These are phyloP conservation scores for Ramularia endophylla DNA, from an alignment of 2,329 filamentous ascomycete species.

Conservation along the genomic window DNA sequence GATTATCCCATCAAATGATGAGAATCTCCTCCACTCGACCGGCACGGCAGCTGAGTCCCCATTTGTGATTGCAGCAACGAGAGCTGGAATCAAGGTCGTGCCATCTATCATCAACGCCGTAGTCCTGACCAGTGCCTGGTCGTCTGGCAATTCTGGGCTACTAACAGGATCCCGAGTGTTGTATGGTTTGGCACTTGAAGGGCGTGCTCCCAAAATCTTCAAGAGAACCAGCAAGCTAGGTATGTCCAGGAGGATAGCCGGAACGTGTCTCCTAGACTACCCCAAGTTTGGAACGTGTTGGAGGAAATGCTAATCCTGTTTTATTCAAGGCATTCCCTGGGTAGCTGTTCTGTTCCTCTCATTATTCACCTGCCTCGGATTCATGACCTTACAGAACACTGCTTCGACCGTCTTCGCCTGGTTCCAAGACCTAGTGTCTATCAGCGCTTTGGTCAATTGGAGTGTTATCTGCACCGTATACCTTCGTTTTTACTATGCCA, in stretches of 20 bases:
- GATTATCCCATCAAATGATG: slow-evolving; percentile 25
- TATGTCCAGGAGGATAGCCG: no score
- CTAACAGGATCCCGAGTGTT: slow-evolving; percentile 49
- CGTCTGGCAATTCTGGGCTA: slow-evolving; percentile 49
- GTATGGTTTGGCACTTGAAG: slow-evolving; percentile 53
- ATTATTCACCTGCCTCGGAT: slow-evolving; percentile 11
- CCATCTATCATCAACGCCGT: slow-evolving; percentile 62
- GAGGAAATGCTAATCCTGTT: no score
- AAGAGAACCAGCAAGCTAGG: slow-evolving; percentile 40
- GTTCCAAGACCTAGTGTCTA: slow-evolving; percentile 61
- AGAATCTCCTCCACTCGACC: slow-evolving; percentile 25
- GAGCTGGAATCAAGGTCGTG: slow-evolving; percentile 55
- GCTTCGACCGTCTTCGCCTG: slow-evolving; percentile 50
- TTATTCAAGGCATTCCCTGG: slow-evolving; percentile 18
- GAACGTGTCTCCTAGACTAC: slow-evolving; percentile 45
- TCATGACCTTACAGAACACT: slow-evolving; percentile 9
- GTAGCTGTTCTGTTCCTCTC: slow-evolving; percentile 12
- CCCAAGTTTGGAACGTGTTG: slow-evolving; percentile 59
- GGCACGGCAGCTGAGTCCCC: slow-evolving; percentile 46
- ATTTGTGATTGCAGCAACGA: slow-evolving; percentile 60
- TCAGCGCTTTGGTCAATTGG: slow-evolving; percentile 62
- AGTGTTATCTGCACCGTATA: slow-evolving; percentile 58
- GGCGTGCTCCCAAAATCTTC: slow-evolving; percentile 55
- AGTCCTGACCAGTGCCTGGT: slow-evolving; percentile 61
- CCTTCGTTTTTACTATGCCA: slow-evolving; percentile 55